These are phyloP conservation scores for Dendrobium nobile DNA, from an alignment of 106 monocot species.

Conservation along the genomic window DNA sequence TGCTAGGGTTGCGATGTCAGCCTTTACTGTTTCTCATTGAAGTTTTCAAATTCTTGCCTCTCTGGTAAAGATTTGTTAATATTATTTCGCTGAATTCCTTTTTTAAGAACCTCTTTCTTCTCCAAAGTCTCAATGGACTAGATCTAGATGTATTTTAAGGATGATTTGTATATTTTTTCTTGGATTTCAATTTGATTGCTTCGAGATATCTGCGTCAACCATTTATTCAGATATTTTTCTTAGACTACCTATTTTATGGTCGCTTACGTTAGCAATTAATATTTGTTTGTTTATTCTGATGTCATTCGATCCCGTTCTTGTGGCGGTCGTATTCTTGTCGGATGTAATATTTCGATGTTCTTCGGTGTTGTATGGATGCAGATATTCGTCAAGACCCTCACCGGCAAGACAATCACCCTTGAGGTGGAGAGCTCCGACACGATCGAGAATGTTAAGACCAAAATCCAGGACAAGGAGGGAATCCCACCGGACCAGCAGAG, in stretches of 20 bases:
- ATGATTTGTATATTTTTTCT: no score
- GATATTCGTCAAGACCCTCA: constrained; percentile 58
- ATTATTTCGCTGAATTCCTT: no score
- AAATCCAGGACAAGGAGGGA: constrained; percentile 91
- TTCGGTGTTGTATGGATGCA: constrained; percentile 16
- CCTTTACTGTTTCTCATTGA: no score
- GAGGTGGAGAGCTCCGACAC: constrained; percentile 82
- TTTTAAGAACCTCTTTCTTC: no score
- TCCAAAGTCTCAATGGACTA: no score
- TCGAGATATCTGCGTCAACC: no score
- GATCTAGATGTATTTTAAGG: no score
- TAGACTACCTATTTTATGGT: background rate
- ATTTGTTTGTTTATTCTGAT: background rate
- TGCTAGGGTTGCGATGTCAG: no score
- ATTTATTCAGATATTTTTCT: background rate
- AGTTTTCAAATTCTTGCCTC: no score
- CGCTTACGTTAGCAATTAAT: background rate
- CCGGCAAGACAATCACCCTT: constrained; percentile 76
- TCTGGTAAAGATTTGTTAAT: no score
- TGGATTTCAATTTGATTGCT: no score
- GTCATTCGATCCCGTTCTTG: background rate
- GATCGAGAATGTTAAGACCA: constrained; percentile 81
- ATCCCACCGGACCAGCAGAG: constrained; percentile 91
- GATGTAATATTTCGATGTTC: background rate
- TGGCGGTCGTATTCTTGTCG: background rate